Evolutionary conservation across 2,329 filamentous ascomycete species (phyloP), one percentile per base, ranked within the genome.

Genomic region (Dichotomopilus funicola): DNA sequence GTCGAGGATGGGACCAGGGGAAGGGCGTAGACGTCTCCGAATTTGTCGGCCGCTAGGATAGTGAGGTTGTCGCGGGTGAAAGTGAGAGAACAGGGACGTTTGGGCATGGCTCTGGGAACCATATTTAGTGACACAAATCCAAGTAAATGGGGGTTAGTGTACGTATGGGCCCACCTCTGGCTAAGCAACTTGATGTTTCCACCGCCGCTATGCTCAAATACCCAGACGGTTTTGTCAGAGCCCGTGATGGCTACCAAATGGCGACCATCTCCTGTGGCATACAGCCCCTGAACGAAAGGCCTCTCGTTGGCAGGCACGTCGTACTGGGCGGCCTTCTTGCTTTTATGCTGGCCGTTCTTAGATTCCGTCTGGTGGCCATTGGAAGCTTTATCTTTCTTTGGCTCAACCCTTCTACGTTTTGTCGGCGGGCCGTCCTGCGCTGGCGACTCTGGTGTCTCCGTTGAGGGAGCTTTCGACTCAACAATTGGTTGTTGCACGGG

Each of bases 11-110:
- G 66, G 45, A 90, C 69, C 3, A 97, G 76, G 11, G 94, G 92
- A 6, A 99, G 73, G 9, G 88, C 82, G 72, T 96, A 97, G 58
- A 96, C 92, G 69, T 99, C 94, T 62, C 94, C 94, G 66, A 97
- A 97, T 71, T 99, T 99, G 75, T 99, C 94, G 51, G 85, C 92
- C 59, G 83, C 85, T 56, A 97, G 72, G 60, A 99, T 89, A 7
- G 84, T 88, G 44, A 78, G 77, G 59, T 82, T 78, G 67, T 91
- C 86, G 41, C 81, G 75, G 6, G 87, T 83, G 51, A 96, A 72
- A 51, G 79, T 74, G 56, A 97, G 75, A 38, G 88, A 84, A 67
- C 86, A 92, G 10, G 91, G 90, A 38, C 91, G 85, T 74, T 96
- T 97, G 41, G 91, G 89, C 88, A 97, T 95, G 56, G 73, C 74